phyloP scores from a whole-genome alignment of 2,329 filamentous ascomycete species.

The Pyricularia grisea region DNA sequence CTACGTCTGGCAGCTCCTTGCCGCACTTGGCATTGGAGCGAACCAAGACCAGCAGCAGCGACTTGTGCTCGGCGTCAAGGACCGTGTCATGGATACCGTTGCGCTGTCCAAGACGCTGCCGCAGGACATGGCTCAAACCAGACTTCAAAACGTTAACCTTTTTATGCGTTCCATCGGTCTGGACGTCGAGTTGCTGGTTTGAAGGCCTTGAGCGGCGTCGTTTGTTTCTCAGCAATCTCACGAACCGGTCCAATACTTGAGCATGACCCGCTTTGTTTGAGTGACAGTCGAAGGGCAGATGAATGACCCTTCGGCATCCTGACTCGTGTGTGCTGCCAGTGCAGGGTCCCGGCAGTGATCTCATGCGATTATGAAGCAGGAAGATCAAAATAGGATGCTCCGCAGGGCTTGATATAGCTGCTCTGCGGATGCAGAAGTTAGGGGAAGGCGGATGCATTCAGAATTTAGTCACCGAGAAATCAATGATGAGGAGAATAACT shows the following conservation, averaged over 20 bases:
- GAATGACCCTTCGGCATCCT: neutral
- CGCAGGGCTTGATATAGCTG: neutral
- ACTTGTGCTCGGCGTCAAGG: slow-evolving; percentile 91
- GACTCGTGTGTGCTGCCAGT: neutral
- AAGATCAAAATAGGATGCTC: neutral
- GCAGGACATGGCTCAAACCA: slow-evolving; percentile 71
- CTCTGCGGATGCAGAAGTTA: neutral
- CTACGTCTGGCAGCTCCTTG: slow-evolving; percentile 97
- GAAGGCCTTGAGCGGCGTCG: slow-evolving; percentile 7
- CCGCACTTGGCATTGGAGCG: slow-evolving; percentile 87
- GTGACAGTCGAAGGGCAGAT: neutral
- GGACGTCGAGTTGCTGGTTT: slow-evolving; percentile 69
- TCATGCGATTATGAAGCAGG: neutral
- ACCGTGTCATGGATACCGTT: slow-evolving; percentile 94
- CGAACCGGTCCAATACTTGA: neutral
- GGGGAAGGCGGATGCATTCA: neutral
- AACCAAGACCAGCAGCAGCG: slow-evolving; percentile 92
- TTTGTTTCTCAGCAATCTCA: neutral
- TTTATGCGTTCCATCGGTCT: slow-evolving; percentile 99
- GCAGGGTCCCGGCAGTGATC: neutral
- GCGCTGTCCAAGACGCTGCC: slow-evolving; percentile 81
- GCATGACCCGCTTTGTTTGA: neutral
- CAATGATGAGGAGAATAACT: neutral
- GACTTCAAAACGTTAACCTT: slow-evolving; percentile 86
- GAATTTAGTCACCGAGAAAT: neutral